Conservation (phyloP, 2,329 filamentous ascomycete species). For the Apiospora sp. region DNA sequence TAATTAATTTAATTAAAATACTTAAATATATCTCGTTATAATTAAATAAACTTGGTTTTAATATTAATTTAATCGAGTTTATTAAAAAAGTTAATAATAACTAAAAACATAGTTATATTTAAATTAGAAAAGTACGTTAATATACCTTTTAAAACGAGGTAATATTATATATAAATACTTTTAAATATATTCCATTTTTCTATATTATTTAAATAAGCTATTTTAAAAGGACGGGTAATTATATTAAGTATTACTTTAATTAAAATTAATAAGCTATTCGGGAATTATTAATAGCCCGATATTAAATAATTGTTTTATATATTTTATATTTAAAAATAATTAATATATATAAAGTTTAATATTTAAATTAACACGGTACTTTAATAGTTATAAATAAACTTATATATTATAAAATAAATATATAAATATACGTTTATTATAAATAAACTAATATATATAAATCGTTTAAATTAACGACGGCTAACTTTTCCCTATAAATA, state of each 20-base stretch:
- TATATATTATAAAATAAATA: conserved; percentile 2
- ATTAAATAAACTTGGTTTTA: background rate
- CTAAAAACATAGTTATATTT: background rate
- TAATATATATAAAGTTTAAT: background rate
- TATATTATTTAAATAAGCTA: background rate
- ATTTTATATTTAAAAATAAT: conserved; percentile 1
- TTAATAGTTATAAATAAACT: background rate
- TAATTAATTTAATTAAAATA: background rate
- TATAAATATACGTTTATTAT: conserved; percentile 15
- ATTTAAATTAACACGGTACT: background rate
- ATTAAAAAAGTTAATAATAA: background rate
- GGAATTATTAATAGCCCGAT: background rate
- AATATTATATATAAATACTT: background rate
- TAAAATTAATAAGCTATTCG: background rate
- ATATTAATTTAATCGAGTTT: background rate
- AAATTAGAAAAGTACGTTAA: background rate
- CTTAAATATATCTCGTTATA: background rate
- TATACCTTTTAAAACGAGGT: background rate
- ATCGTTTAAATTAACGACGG: background rate
- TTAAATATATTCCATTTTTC: background rate
- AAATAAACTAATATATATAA: background rate
- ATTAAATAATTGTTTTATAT: background rate
- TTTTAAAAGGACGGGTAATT: background rate
- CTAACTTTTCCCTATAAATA: background rate
- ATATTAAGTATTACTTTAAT: background rate